Evolutionary conservation across 2,329 filamentous ascomycete genomes (phyloP), one percentile per base, ranked within the genome.

Genomic region (Sclerotinia minor): DNA sequence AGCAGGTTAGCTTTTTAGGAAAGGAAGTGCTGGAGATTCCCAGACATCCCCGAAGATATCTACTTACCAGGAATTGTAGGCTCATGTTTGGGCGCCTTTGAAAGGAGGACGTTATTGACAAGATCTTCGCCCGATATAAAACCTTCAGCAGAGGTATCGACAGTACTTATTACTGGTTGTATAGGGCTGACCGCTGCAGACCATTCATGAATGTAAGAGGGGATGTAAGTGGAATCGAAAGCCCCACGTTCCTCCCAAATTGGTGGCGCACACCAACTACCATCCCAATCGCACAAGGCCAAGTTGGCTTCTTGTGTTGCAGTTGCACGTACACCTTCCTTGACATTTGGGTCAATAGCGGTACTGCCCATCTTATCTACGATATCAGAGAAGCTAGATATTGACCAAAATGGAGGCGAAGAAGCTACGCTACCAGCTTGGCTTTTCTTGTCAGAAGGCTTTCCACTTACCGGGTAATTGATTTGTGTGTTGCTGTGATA

Each of bases 141-240:
- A 19, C 71, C 67, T 35, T 69, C 63, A 2, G 47, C 24, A 38
- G 38, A 54, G 3, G 29, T 52, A 21, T 67, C 57, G 19, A 63
- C 26, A 24, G 26, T 35, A 45, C 19, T 3, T 38, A 45, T 50
- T 8, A 50, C 29, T 26, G 19, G 71, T 68, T n/a, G 71, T 21
- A 45, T 53, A 63, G 26, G 64, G 50, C 35, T 53, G 24, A 63
- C 65, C 26, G 17, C n/a, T 5, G 32, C n/a, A 21, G 61, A 63
- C 76, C 76, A 78, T 63, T 75, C 73, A 45, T 61, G 58, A 45
- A 77, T 72, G 57, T 74, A 77, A 4, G 69, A 67, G 7, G 71
- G 65, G 19, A 75, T 68, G 57, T 71, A 75, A 29, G 63, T 64
- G 24, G 68, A 67, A 64, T 74, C 72, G 53, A 74, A 75, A 7